Percentiles rank a stretch among this genome's conserved stretches.
Conservation (phyloP, 768 basidiomycete species). For the Russula lepida region DNA sequence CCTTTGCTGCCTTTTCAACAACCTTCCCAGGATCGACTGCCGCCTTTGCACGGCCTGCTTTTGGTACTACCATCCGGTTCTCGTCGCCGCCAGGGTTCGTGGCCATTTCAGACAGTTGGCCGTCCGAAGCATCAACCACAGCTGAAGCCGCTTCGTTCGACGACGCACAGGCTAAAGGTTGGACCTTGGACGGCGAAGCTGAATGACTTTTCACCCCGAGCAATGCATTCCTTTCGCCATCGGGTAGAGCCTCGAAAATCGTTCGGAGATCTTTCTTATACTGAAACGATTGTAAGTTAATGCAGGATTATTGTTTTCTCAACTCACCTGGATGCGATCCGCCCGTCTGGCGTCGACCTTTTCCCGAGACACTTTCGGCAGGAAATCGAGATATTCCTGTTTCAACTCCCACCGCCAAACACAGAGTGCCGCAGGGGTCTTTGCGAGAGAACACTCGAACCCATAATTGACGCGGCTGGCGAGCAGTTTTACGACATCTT, state of each 20-base stretch:
- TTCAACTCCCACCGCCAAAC: conserved; percentile 87
- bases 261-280: conserved; percentile 47
- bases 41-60: conserved; percentile 42
- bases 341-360: conserved; percentile 50
- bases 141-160: conserved; percentile 11
- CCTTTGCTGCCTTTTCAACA: conserved; percentile 53
- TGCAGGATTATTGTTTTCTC: neutral
- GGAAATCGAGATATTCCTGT: conserved; percentile 45
- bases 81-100: conserved; percentile 32
- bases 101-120: conserved; percentile 22
- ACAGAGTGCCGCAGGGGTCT: conserved; percentile 52
- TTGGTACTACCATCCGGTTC: conserved; percentile 24
- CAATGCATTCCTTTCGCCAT: conserved; percentile 47
- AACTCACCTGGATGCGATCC: conserved; percentile 58
- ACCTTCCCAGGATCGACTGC: conserved; percentile 46
- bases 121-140: neutral
- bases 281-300: conserved; percentile 29
- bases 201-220: conserved; percentile 38
- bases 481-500: conserved; percentile 53
- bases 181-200: conserved; percentile 23
- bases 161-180: conserved; percentile 3
- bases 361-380: conserved; percentile 58
- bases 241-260: conserved; percentile 49
- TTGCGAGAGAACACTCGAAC: conserved; percentile 46
- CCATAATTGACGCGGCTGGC: conserved; percentile 78